phyloP scores from a whole-genome alignment of 1,284 basidiomycete genomes.

The Abortiporus biennis region DNA sequence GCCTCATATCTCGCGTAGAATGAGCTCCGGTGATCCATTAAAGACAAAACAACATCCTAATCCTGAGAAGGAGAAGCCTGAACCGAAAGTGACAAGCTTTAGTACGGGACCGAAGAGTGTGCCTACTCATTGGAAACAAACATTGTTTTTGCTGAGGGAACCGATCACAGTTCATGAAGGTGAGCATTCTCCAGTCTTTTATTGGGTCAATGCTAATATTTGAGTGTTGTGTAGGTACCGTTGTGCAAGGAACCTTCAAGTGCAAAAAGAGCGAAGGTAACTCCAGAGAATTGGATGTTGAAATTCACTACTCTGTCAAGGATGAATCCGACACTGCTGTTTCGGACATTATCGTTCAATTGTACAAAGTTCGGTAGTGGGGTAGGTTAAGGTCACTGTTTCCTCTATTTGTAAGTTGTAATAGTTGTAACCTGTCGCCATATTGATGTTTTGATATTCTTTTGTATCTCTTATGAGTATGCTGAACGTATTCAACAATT shows the following conservation, averaged over 20 bases:
- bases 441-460: too few relatives aligned
- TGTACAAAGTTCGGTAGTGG: constrained; percentile 78
- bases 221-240: constrained; percentile 44
- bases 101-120: constrained; percentile 86
- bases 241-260: constrained; percentile 77
- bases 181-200: constrained; percentile 26
- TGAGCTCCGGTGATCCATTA: constrained; percentile 26
- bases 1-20: constrained; percentile 43
- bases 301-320: constrained; percentile 78
- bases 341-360: constrained; percentile 55
- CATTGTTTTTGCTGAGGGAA: constrained; percentile 81
- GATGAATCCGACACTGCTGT: constrained; percentile 22
- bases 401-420: too few relatives aligned
- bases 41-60: too few relatives aligned
- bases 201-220: neutral
- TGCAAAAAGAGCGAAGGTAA: constrained; percentile 82
- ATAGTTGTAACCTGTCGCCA: too few relatives aligned
- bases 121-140: constrained; percentile 99
- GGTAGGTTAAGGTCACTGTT: too few relatives aligned
- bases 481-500: too few relatives aligned
- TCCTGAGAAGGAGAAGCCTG: too few relatives aligned
- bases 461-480: too few relatives aligned
- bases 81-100: constrained; percentile 69
- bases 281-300: constrained; percentile 85
- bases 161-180: constrained; percentile 74